A percentile compares a stretch with the other conserved stretches of the same genome.
Conservation (phyloP, 2,329 filamentous ascomycete species). For the Ascochyta koolunga region DNA sequence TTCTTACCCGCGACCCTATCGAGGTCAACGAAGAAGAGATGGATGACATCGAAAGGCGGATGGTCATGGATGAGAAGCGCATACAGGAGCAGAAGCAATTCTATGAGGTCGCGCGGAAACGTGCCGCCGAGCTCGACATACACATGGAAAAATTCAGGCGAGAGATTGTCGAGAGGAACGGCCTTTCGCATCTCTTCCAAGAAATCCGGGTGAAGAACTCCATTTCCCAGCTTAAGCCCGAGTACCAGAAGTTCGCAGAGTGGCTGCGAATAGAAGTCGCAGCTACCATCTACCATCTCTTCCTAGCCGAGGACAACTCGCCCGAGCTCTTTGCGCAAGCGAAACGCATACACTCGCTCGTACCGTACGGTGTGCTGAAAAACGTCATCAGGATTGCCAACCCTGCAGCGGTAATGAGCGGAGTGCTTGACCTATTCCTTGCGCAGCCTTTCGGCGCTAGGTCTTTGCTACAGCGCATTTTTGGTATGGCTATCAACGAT, state of each 20-base stretch:
- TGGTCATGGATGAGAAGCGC: slow-evolving; percentile 82
- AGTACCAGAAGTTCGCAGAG: slow-evolving; percentile 98
- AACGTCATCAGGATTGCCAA: slow-evolving; percentile 97
- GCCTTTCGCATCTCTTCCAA: slow-evolving; percentile 87
- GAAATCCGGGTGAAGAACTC: slow-evolving; percentile 91
- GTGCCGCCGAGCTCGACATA: slow-evolving; percentile 90
- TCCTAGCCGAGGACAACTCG: slow-evolving; percentile 97
- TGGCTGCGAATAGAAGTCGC: slow-evolving; percentile 98
- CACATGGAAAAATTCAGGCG: slow-evolving; percentile 88
- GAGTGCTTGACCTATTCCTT: slow-evolving; percentile 90
- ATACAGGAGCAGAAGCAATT: slow-evolving; percentile 93
- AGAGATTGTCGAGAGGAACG: slow-evolving; percentile 76
- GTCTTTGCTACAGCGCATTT: slow-evolving; percentile 92
- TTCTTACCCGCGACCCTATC: slow-evolving; percentile 76
- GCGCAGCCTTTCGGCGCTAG: slow-evolving; percentile 92
- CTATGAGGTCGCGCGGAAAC: slow-evolving; percentile 90
- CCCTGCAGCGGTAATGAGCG: slow-evolving; percentile 95
- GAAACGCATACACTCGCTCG: slow-evolving; percentile 90
- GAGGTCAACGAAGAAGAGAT: slow-evolving; percentile 80
- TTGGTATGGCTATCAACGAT: slow-evolving; percentile 88
- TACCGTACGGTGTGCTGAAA: slow-evolving; percentile 92
- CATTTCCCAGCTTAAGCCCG: slow-evolving; percentile 86
- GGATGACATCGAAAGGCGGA: slow-evolving; percentile 78
- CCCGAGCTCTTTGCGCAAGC: slow-evolving; percentile 94
- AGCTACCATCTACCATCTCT: slow-evolving; percentile 94